Percentiles rank a stretch among this genome's conserved stretches.
Evolutionary conservation across 345 rosid genomes (phyloP).

Genomic region (Eucalyptus sp.): DNA sequence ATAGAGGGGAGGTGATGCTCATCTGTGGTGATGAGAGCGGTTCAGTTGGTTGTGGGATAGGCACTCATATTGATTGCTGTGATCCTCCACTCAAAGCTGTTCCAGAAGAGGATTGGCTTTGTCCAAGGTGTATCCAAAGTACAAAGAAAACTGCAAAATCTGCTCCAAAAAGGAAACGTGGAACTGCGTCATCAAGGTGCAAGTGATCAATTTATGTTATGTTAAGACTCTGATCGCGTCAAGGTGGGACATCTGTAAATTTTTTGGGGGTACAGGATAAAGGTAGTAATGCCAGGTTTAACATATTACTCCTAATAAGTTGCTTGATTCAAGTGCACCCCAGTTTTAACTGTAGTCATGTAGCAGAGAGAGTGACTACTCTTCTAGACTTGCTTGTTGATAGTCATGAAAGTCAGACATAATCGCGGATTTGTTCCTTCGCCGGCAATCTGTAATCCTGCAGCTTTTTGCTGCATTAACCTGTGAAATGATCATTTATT

Average conservation of each 20-base stretch:
- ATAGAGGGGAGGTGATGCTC: slow-evolving; percentile 61
- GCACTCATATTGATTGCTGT: slow-evolving; percentile 52
- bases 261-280: neutral
- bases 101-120: slow-evolving; percentile 71
- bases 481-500: neutral
- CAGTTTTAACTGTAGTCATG: neutral
- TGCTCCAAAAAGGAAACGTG: slow-evolving; percentile 1
- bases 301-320: neutral
- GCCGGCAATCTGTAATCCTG: neutral
- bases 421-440: neutral
- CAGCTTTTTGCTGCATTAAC: neutral
- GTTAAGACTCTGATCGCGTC: neutral
- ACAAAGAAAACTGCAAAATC: neutral
- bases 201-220: neutral
- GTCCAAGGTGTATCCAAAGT: slow-evolving; percentile 20
- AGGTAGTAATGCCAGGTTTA: neutral
- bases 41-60: slow-evolving; percentile 47
- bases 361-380: neutral
- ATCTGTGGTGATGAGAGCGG: slow-evolving; percentile 52
- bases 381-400: neutral
- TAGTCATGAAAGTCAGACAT: neutral
- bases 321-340: neutral
- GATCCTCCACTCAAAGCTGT: slow-evolving; percentile 46
- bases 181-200: neutral
- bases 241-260: neutral